Evolutionary conservation across 1,284 basidiomycete species (phyloP), one percentile per base, ranked within the genome.

Genomic region (Tremellales sp.): DNA sequence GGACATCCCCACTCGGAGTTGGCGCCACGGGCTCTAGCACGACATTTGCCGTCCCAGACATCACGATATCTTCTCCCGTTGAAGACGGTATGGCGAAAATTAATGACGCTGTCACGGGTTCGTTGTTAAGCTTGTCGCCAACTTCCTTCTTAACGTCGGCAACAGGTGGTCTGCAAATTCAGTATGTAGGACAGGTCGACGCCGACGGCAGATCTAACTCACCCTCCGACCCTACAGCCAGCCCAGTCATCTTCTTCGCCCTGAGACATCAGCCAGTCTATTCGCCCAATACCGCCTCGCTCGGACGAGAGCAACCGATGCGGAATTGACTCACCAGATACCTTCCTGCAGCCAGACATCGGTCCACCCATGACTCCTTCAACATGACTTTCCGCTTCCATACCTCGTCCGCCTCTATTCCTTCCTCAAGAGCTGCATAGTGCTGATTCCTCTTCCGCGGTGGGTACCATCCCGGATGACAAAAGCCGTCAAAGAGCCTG

Each of bases 381-480:
- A 65, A 40, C 13, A 65, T 40, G 17, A 65, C 58, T 27, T 62
- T 63, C 37, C 39, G 41, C 37, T 51, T 53, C 61, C 63, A 63
- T 12, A 19, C 26, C 26, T 57, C 46, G 3, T 52, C 46, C 11
- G 45, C 40, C 12, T 4, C 24, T 26, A 27, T 40, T 15, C 31
- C 42, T n/a, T 15, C 12, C 12, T 35, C n/a, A 19, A 12, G n/a
- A n/a, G 36, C 17, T 33, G 45, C 17, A 25, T 24, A 19, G 29
- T 47, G 29, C 5, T 7, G 25, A 22, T 17, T 27, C 26, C 24
- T 17, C 10, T 24, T 21, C 36, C 29, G 15, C 5, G 45, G 43
- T 3, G 36, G n/a, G 10, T 61, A 48, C 58, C 61, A 61, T 2
- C 48, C 46, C 10, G 60, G 56, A 57, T 66, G 62, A 39, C 60